Conservation (phyloP, 2,329 filamentous ascomycete species). For the Exserohilum rostratum region DNA sequence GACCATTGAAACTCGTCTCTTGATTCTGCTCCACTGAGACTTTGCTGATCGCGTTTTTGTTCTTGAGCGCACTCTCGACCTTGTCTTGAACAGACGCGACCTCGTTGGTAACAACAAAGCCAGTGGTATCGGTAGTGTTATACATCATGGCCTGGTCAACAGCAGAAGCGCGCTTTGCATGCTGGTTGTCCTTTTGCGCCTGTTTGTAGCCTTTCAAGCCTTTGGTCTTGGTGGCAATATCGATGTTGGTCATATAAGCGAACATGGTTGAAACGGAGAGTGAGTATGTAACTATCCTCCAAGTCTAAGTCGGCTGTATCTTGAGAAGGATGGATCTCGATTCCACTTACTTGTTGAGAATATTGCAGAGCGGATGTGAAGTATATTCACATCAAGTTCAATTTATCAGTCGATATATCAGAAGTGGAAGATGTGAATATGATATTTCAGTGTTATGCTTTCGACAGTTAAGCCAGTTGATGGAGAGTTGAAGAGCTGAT, state of each 20-base stretch:
- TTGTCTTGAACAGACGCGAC: background rate
- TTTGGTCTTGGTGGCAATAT: slow-evolving; percentile 5
- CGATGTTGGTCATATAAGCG: no score
- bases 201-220: slow-evolving; percentile 9
- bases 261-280: background rate
- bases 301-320: no score
- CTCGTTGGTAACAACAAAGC: background rate
- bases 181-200: slow-evolving; percentile 10
- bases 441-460: no score
- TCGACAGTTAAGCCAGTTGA: background rate
- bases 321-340: background rate
- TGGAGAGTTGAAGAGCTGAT: background rate
- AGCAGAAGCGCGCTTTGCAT: slow-evolving; percentile 1
- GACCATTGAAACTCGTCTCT: no score
- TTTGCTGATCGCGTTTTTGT: no score
- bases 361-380: background rate
- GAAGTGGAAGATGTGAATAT: background rate
- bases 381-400: background rate
- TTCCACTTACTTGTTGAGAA: background rate
- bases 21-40: no score
- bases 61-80: background rate
- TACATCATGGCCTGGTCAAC: background rate
- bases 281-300: background rate
- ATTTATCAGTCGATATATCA: background rate
- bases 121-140: background rate